Evolutionary conservation across 805 yeast genomes (phyloP).

Genomic region (Candida michaelii): DNA sequence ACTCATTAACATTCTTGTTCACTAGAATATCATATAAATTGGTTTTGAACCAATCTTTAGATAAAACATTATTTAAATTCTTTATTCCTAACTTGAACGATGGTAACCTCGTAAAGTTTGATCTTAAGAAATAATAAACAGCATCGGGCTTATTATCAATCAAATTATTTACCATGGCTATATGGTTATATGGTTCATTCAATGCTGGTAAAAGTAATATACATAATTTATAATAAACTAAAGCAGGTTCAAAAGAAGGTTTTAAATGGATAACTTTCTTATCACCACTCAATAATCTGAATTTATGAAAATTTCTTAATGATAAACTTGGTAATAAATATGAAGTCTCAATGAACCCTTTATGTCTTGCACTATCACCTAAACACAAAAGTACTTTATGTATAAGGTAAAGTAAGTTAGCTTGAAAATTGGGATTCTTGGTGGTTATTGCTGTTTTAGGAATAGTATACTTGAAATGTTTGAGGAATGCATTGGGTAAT

Average conservation of each 20-base stretch:
- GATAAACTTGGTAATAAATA: constrained; percentile 39
- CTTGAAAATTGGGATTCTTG: constrained; percentile 21
- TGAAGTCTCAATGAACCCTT: constrained; percentile 47
- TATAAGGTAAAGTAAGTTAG: constrained; percentile 40
- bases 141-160: constrained; percentile 48
- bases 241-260: constrained; percentile 25
- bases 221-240: constrained; percentile 48
- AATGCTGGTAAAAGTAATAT: constrained; percentile 61
- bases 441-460: constrained; percentile 15
- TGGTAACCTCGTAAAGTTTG: constrained; percentile 53
- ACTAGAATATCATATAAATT: constrained; percentile 23
- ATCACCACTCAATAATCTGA: constrained; percentile 27
- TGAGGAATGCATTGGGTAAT: constrained; percentile 31
- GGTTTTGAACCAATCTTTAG: constrained; percentile 35
- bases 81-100: constrained; percentile 46
- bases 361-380: constrained; percentile 61
- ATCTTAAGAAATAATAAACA: constrained; percentile 54
- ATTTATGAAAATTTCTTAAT: constrained; percentile 27
- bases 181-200: constrained; percentile 65
- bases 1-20: constrained; percentile 8
- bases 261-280: constrained; percentile 41
- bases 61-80: constrained; percentile 42
- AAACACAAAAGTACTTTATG: constrained; percentile 52
- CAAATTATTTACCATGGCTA: constrained; percentile 47
- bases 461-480: constrained; percentile 25